These are phyloP conservation scores for Arbutus unedo DNA, from an alignment of 148 eudicot species.

Conservation along the genomic window DNA sequence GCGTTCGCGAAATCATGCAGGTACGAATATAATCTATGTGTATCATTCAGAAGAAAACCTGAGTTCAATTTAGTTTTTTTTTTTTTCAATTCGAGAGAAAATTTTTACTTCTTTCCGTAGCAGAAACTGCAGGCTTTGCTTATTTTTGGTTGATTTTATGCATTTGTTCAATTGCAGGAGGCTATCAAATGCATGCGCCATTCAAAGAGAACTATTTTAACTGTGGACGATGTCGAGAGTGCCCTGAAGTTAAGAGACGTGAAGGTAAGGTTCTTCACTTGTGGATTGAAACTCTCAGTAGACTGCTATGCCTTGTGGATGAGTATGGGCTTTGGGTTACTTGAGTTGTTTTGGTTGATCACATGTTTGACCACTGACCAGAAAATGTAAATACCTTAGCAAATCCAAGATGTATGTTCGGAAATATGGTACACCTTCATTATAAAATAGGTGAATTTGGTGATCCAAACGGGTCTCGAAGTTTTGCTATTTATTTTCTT, in stretches of 20 bases:
- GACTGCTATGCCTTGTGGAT: not conserved
- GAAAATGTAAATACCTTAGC: not conserved
- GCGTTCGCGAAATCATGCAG: conserved; percentile 85
- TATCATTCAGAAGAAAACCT: not conserved
- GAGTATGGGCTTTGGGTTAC: not conserved
- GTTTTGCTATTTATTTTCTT: not conserved
- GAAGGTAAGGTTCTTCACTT: conserved; percentile 38
- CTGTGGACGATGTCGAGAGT: conserved; percentile 70
- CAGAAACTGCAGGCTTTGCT: not conserved
- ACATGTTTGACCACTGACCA: not conserved
- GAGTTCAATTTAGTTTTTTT: not conserved
- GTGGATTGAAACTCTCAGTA: not conserved
- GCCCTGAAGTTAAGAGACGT: conserved; percentile 67
- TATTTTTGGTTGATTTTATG: not conserved
- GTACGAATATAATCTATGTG: conserved; percentile 12
- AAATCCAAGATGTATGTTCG: not conserved
- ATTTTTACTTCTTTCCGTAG: too few relatives aligned
- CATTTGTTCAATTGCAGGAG: conserved; percentile 37
- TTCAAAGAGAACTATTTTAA: conserved; percentile 61
- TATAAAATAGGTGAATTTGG: not conserved
- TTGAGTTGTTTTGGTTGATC: not conserved
- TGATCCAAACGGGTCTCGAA: not conserved
- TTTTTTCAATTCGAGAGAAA: too few relatives aligned
- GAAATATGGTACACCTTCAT: not conserved
- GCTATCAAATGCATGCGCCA: conserved; percentile 81